A percentile compares a stretch with the other conserved stretches of the same genome.
Conservation (phyloP, 371 early-diverging fungal species). For the Enterospora canceri region DNA sequence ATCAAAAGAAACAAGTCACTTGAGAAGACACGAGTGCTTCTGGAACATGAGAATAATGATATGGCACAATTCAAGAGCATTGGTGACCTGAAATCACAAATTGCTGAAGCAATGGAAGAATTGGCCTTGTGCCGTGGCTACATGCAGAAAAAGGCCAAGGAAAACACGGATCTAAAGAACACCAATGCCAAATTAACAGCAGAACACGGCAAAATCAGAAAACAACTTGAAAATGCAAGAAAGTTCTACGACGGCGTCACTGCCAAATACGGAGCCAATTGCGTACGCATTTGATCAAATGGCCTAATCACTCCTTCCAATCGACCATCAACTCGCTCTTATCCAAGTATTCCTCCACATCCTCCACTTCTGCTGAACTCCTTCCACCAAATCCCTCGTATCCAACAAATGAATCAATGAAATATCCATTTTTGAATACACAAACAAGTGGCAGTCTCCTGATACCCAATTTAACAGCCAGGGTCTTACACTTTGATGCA, state of each 20-base stretch:
- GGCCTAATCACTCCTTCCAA: not conserved
- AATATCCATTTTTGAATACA: slow-evolving; percentile 52
- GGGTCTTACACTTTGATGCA: slow-evolving; percentile 34
- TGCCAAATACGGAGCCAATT: not conserved
- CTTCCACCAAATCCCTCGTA: slow-evolving; percentile 54
- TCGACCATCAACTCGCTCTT: not conserved
- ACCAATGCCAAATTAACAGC: slow-evolving; percentile 16
- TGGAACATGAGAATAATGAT: not conserved
- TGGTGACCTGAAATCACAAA: slow-evolving; percentile 21
- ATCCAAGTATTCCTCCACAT: not conserved
- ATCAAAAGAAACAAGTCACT: not conserved
- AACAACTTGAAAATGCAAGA: not conserved
- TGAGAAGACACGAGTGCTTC: not conserved
- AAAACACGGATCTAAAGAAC: slow-evolving; percentile 47
- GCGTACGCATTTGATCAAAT: not conserved
- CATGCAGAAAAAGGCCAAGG: slow-evolving; percentile 44
- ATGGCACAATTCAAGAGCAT: not conserved
- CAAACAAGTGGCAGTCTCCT: slow-evolving; percentile 49
- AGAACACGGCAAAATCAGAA: not conserved
- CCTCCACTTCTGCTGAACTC: not conserved
- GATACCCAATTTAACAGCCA: slow-evolving; percentile 42
- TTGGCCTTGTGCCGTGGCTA: slow-evolving; percentile 36
- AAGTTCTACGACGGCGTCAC: not conserved
- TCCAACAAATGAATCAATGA: slow-evolving; percentile 52
- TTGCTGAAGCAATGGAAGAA: slow-evolving; percentile 44